Base-by-base conservation (phyloP, 2,329 filamentous ascomycete species). In the Bipolaris sorokiniana region DNA sequence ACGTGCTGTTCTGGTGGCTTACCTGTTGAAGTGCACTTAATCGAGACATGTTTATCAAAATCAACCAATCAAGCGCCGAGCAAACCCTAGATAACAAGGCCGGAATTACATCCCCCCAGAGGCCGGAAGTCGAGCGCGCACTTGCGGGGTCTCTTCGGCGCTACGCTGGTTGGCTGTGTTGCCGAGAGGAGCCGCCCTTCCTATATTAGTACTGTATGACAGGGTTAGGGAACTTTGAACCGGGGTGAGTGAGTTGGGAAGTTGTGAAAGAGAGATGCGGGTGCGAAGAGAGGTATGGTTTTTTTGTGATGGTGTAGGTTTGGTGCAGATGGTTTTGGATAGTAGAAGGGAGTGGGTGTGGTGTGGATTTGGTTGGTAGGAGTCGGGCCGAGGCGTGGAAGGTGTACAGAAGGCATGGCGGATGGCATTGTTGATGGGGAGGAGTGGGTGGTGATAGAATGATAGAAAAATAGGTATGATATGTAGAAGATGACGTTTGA, bases 101-200 rank as follows among this genome's bases (percentile, higher is more conserved):
- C 52, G 52, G 52, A 54, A 54, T 54, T 22, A 31, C 33, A 28
- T 20, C 15, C 38, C 26, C 20, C 33, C 26, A 28, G 18, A 48
- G 44, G 36, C 51, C 51, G 51, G 51, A 54, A 41, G 36, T 46
- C 20, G 16, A 23, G 48, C 20, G 53, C 48, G 47, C 47, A 28
- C 34, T 54, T 20, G 33, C 23, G 45, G 44, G 44, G 11, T 34
- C 18, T 47, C 31, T 1, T 47, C 44, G 44, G 44, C 28, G 16
- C 28, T 13, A 40, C 36, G 34, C 18, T 62, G 56, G 62, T 63
- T 65, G 60, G 62, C 26, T 40, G 20, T 38, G 45, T 41, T 55
- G 37, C 51, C 58, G 55, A 53, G 41, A 46, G 22, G n/a, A 6
- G 28, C 37, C 26, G 40, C 38, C 11, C 22, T 15, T 22, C 13